A percentile compares a stretch with the other conserved stretches of the same genome.
Conservation (phyloP, 169 alveolate genomes). For the Fabrea salina region DNA sequence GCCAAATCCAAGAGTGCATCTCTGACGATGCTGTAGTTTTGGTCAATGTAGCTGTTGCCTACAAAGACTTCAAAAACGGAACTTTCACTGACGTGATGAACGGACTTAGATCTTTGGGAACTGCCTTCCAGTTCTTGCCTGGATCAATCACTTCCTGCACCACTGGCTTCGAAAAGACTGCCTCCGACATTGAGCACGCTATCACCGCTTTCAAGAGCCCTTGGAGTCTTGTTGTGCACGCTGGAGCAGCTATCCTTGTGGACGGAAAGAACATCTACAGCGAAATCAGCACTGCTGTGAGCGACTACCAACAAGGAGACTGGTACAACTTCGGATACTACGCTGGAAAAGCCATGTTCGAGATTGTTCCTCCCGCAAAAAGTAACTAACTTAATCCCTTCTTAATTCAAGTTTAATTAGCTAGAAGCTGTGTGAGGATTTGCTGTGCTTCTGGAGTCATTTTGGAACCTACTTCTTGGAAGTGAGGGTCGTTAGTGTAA, state of each 20-base stretch:
- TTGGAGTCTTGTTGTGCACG: background rate
- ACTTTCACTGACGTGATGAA: background rate
- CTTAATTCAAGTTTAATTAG: background rate
- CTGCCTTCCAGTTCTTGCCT: background rate
- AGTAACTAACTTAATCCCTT: too few species aligned
- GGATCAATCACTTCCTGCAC: background rate
- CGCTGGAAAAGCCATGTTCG: background rate
- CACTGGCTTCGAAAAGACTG: background rate
- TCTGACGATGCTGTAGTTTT: background rate
- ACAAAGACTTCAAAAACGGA: background rate
- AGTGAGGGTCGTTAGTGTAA: background rate
- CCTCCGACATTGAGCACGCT: background rate
- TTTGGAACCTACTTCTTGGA: background rate
- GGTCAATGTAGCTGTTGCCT: background rate
- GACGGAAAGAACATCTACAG: background rate
- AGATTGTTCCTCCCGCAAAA: too few species aligned
- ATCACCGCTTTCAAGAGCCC: background rate
- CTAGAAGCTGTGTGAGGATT: background rate
- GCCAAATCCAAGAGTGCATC: background rate
- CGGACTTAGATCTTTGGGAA: background rate
- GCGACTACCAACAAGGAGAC: background rate
- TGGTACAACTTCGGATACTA: background rate
- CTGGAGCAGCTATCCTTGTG: background rate
- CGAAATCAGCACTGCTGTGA: background rate
- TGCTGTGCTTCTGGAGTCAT: conserved; percentile 8